phyloP scores from a whole-genome alignment of 441 rosid species.

The Populus hybrid region DNA sequence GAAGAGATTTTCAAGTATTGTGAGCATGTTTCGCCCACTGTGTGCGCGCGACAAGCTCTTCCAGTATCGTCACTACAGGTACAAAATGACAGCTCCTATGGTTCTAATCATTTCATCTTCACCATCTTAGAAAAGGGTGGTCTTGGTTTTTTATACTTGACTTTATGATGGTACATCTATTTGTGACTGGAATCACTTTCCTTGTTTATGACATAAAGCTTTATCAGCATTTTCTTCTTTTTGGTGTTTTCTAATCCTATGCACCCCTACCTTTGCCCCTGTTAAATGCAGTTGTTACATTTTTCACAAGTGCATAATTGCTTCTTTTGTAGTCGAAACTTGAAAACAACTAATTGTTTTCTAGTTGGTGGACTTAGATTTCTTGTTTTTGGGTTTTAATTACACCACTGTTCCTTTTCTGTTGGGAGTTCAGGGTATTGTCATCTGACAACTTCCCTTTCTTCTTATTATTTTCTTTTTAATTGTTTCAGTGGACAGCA shows the following conservation, averaged over 20 bases:
- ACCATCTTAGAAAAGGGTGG: not conserved
- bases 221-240: not conserved
- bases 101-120: not conserved
- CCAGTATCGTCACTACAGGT: constrained; percentile 56
- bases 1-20: no score
- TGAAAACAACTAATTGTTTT: not conserved
- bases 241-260: not conserved
- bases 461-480: constrained; percentile 27
- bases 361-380: not conserved
- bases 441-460: constrained; percentile 4
- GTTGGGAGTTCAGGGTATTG: constrained; percentile 8
- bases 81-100: constrained; percentile 8
- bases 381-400: not conserved
- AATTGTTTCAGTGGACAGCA: constrained; percentile 84
- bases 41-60: constrained; percentile 87
- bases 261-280: not conserved
- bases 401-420: not conserved
- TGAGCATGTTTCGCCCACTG: constrained; percentile 89
- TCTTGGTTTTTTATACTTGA: not conserved
- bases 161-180: not conserved
- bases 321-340: not conserved
- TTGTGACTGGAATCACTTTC: not conserved
- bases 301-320: not conserved
- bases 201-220: not conserved
- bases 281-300: not conserved